These are phyloP conservation scores for Paracorniculantispora psalliotae DNA, from an alignment of 2,329 filamentous ascomycete genomes.

Conservation along the genomic window DNA sequence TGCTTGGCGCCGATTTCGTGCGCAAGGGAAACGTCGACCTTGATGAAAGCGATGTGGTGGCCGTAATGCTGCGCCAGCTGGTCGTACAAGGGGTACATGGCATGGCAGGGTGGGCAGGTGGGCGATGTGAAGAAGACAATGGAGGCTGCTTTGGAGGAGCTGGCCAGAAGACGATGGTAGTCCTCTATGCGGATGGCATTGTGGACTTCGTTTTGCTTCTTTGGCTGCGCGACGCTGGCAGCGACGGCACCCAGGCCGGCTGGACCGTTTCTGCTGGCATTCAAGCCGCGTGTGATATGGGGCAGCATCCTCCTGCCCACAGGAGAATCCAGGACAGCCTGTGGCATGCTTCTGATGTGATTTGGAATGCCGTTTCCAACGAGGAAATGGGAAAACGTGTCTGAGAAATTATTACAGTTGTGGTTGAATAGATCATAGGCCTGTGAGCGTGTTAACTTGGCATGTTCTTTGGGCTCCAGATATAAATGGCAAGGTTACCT, in stretches of 20 bases:
- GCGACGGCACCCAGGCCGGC: constrained; percentile 44
- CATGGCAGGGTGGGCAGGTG: constrained; percentile 79
- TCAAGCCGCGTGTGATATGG: constrained; percentile 52
- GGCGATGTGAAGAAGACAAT: constrained; percentile 90
- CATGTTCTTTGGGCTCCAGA: background rate
- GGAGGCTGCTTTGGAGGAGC: constrained; percentile 64
- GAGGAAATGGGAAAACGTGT: constrained; percentile 85
- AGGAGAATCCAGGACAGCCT: constrained; percentile 78
- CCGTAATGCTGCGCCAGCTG: constrained; percentile 70
- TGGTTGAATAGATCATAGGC: constrained; percentile 86
- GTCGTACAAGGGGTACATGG: constrained; percentile 77
- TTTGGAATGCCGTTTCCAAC: constrained; percentile 83
- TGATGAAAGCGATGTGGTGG: constrained; percentile 66
- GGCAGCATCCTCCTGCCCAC: constrained; percentile 85
- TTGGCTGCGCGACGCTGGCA: constrained; percentile 16
- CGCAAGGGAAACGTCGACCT: constrained; percentile 70
- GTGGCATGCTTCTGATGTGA: constrained; percentile 79
- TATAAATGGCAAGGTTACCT: constrained; percentile 41
- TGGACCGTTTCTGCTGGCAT: constrained; percentile 46
- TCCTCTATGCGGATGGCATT: constrained; percentile 46
- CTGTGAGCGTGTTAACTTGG: constrained; percentile 32
- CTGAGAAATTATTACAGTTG: constrained; percentile 98
- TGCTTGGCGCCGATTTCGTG: constrained; percentile 61
- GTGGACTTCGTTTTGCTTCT: constrained; percentile 43
- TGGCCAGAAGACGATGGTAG: constrained; percentile 35